Percentiles rank a stretch among this genome's conserved stretches.
Evolutionary conservation across 2,329 filamentous ascomycete species (phyloP).

Genomic region (Fusarium miscanthi): DNA sequence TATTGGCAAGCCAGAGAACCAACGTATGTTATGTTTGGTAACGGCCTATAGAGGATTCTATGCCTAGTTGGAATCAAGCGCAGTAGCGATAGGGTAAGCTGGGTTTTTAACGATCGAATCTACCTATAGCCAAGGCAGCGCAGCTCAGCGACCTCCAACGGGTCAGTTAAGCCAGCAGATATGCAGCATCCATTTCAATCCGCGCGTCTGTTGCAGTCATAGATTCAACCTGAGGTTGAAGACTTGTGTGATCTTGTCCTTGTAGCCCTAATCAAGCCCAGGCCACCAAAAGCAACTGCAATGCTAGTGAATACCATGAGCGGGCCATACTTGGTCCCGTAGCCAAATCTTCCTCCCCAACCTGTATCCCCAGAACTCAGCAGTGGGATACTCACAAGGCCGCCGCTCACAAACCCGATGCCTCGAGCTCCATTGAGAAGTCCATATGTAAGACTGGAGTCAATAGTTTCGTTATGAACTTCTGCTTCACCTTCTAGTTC

Average conservation of each 20-base stretch:
- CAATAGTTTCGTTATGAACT: background rate
- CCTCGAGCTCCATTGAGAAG: constrained; percentile 1
- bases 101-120: fast-evolving
- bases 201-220: background rate
- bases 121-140: background rate
- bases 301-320: background rate
- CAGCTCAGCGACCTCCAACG: fast-evolving
- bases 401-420: background rate
- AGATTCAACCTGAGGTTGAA: background rate
- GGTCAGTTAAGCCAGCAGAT: background rate
- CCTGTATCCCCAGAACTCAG: background rate
- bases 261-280: background rate
- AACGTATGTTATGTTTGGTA: fast-evolving
- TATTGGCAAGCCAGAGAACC: background rate
- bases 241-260: background rate
- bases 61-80: fast-evolving
- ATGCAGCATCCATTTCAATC: too few relatives aligned
- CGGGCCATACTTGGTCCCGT: background rate
- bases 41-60: background rate
- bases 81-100: fast-evolving
- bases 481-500: background rate
- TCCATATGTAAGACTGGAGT: background rate
- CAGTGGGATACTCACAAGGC: background rate
- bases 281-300: background rate
- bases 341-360: background rate